phyloP scores from a whole-genome alignment of 768 basidiomycete genomes.

The Hygrocybe punicea region DNA sequence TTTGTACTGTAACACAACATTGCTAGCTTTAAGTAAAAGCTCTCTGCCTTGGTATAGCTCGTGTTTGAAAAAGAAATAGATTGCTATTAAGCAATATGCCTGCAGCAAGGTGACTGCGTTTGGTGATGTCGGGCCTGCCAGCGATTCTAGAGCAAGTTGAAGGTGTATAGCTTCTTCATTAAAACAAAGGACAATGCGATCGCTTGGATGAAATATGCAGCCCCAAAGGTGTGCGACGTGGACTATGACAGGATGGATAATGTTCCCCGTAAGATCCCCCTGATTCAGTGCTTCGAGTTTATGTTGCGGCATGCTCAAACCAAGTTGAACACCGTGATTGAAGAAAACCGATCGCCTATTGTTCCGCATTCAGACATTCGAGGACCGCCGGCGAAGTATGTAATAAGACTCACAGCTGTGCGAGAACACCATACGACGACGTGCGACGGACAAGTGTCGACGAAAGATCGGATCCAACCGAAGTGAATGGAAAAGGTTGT shows the following conservation, averaged over 20 bases:
- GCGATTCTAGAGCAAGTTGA: not conserved
- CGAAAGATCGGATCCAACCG: no score
- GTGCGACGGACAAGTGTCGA: no score
- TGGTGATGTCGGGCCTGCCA: not conserved
- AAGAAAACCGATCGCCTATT: not conserved
- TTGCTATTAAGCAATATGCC: not conserved
- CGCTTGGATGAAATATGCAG: not conserved
- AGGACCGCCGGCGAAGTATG: not conserved
- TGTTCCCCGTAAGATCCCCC: not conserved
- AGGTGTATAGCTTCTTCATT: not conserved
- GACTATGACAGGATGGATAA: not conserved
- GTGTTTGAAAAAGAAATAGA: not conserved
- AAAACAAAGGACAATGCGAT: not conserved
- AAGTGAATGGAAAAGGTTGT: no score
- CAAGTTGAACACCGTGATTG: not conserved
- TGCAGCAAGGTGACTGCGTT: not conserved
- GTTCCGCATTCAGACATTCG: not conserved
- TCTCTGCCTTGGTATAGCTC: not conserved
- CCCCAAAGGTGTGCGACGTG: not conserved
- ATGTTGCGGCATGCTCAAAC: not conserved
- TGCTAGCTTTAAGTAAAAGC: not conserved
- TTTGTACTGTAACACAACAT: not conserved
- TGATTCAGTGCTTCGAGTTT: not conserved
- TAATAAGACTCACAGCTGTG: not conserved
- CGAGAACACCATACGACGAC: not conserved